phyloP scores from a whole-genome alignment of 805 yeast genomes.

The Candida jianshihensis region DNA sequence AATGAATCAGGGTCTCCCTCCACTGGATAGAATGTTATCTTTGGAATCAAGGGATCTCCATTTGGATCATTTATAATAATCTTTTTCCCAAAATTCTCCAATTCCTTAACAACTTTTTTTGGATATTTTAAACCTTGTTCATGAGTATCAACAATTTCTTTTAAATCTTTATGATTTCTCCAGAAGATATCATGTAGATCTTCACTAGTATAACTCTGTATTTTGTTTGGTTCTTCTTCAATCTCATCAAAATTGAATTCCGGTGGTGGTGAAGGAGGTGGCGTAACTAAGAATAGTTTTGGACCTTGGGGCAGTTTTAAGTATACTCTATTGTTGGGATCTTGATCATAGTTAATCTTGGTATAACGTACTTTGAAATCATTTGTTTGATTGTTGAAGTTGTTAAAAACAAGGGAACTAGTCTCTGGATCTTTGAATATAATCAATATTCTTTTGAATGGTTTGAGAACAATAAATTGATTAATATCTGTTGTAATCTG shows the following conservation, averaged over 20 bases:
- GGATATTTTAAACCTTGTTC: slow-evolving; percentile 8
- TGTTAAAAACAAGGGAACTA: slow-evolving; percentile 4
- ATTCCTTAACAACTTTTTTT: slow-evolving; percentile 1
- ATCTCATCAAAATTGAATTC: slow-evolving; percentile 30
- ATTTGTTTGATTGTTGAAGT: slow-evolving; percentile 2
- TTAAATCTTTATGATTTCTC: slow-evolving; percentile 14
- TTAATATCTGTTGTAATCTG: slow-evolving; percentile 15
- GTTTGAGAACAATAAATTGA: slow-evolving; percentile 23
- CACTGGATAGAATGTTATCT: slow-evolving; percentile 19
- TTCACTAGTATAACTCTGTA: slow-evolving; percentile 21
- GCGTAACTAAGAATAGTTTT: slow-evolving; percentile 32
- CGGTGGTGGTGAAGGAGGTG: slow-evolving; percentile 37
- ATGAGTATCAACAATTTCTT: slow-evolving; percentile 8
- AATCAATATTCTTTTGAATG: slow-evolving; percentile 20
- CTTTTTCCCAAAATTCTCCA: slow-evolving; percentile 11
- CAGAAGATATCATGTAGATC: slow-evolving; percentile 17
- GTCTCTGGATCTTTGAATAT: slow-evolving; percentile 15
- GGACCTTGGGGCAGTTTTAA: slow-evolving; percentile 27
- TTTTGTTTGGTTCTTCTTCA: slow-evolving; percentile 31
- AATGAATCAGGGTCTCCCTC: slow-evolving; percentile 20
- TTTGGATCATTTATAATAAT: slow-evolving; percentile 20
- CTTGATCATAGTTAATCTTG: slow-evolving; percentile 8
- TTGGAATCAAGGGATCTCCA: slow-evolving; percentile 11
- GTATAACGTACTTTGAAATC: slow-evolving; percentile 15
- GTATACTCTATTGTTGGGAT: slow-evolving; percentile 14